Conservation (phyloP, 169 alveolate genomes). For the Neospora caninum region DNA sequence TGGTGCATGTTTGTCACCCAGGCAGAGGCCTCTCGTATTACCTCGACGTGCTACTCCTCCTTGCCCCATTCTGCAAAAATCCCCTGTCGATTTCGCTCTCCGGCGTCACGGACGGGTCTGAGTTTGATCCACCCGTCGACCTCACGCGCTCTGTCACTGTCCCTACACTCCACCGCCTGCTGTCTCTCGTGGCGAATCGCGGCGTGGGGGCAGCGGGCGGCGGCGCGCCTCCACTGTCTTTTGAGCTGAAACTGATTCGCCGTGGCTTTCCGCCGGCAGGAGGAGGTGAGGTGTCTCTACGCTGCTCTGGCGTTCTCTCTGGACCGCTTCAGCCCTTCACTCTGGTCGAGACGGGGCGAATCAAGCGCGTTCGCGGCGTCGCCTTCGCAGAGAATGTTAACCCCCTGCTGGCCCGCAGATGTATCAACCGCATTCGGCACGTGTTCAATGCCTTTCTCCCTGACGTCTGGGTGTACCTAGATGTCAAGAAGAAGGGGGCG, state of each 20-base stretch:
- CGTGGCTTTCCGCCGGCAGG: constrained; percentile 84
- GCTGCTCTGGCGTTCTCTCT: constrained; percentile 73
- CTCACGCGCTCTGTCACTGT: constrained; percentile 70
- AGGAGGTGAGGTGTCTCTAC: constrained; percentile 81
- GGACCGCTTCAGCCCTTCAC: constrained; percentile 77
- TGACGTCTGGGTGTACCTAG: constrained; percentile 88
- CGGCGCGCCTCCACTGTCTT: neutral
- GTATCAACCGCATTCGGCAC: constrained; percentile 83
- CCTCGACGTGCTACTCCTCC: constrained; percentile 80
- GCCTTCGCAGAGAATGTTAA: constrained; percentile 80
- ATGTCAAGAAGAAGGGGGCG: constrained; percentile 77
- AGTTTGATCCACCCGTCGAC: constrained; percentile 76
- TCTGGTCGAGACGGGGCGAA: constrained; percentile 83
- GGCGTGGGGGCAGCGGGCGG: neutral
- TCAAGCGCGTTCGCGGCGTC: constrained; percentile 87
- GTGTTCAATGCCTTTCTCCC: constrained; percentile 88
- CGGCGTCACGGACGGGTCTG: constrained; percentile 85
- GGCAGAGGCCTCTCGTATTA: constrained; percentile 83
- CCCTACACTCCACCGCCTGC: constrained; percentile 78
- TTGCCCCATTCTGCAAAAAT: constrained; percentile 83
- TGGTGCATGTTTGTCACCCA: constrained; percentile 78
- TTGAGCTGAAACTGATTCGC: constrained; percentile 65
- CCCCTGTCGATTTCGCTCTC: constrained; percentile 76
- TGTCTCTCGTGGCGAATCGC: neutral
- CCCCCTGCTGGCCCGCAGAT: constrained; percentile 77